Conservation (phyloP, 2,329 filamentous ascomycete species). For the Periconia sp. region DNA sequence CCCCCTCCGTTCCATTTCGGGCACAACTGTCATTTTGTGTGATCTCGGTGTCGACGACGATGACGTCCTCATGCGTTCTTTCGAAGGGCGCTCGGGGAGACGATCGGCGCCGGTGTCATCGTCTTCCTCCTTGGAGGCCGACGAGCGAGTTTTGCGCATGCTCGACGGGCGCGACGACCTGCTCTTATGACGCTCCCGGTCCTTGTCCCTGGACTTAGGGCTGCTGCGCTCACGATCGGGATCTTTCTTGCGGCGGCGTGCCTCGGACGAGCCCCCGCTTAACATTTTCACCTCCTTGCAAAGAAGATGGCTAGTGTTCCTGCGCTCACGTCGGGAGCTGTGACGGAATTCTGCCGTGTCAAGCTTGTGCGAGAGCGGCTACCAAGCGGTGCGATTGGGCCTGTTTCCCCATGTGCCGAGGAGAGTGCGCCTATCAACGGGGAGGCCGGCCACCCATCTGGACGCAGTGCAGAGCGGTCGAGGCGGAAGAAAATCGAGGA, state of each 20-base stretch:
- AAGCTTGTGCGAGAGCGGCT: slow-evolving; percentile 35
- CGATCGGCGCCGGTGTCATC: slow-evolving; percentile 22
- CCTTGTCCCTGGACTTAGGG: slow-evolving; percentile 24
- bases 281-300: slow-evolving; percentile 29
- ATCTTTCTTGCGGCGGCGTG: slow-evolving; percentile 44
- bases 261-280: slow-evolving; percentile 41
- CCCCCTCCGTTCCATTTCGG: slow-evolving; percentile 54
- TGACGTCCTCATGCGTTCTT: slow-evolving; percentile 33
- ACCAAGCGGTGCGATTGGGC: slow-evolving; percentile 37
- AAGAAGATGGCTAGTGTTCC: slow-evolving; percentile 25
- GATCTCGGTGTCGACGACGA: slow-evolving; percentile 33
- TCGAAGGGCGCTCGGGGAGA: slow-evolving; percentile 27
- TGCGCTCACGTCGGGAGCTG: slow-evolving; percentile 17
- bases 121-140: slow-evolving; percentile 32
- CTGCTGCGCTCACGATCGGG: slow-evolving; percentile 31
- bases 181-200: slow-evolving; percentile 34
- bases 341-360: slow-evolving; percentile 18
- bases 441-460: slow-evolving; percentile 34
- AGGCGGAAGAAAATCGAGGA: neutral
- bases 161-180: slow-evolving; percentile 22
- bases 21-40: slow-evolving; percentile 49
- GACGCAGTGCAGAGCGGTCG: slow-evolving; percentile 14
- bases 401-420: slow-evolving; percentile 23
- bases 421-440: slow-evolving; percentile 41
- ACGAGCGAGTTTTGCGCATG: slow-evolving; percentile 37